These are phyloP conservation scores for Pulveroboletus sp. DNA, from an alignment of 768 basidiomycete species.

Conservation along the genomic window DNA sequence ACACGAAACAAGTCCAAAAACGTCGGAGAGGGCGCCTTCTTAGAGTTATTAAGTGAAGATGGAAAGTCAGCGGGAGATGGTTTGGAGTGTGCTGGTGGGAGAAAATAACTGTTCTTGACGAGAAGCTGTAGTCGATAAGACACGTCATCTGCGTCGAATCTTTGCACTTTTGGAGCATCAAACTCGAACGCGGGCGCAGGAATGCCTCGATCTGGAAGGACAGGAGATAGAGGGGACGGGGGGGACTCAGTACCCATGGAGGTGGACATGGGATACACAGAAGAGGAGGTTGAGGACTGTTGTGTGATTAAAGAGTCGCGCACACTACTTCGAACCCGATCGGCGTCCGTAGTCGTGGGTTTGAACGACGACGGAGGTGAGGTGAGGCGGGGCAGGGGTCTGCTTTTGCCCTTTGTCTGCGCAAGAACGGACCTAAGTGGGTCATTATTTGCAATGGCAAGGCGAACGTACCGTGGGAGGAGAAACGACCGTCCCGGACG, in stretches of 20 bases:
- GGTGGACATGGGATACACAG: constrained; percentile 71
- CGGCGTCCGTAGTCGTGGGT: constrained; percentile 21
- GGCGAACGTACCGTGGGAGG: constrained; percentile 20
- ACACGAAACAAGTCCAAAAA: constrained; percentile 72
- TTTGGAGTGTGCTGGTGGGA: constrained; percentile 83
- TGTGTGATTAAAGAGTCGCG: constrained; percentile 55
- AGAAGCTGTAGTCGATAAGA: constrained; percentile 79
- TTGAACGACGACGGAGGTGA: constrained; percentile 33
- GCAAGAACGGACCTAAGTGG: constrained; percentile 12
- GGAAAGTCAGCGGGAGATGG: constrained; percentile 66
- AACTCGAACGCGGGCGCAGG: constrained; percentile 45
- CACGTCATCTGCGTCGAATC: constrained; percentile 70
- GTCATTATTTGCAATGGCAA: constrained; percentile 8
- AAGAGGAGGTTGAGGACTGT: constrained; percentile 65
- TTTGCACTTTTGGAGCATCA: constrained; percentile 46
- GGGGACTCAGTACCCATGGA: constrained; percentile 63
- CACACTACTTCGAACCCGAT: constrained; percentile 50
- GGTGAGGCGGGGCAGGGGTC: constrained; percentile 34
- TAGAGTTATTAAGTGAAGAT: constrained; percentile 26
- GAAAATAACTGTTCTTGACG: constrained; percentile 84
- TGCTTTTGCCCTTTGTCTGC: constrained; percentile 33
- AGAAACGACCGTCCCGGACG: constrained; percentile 11
- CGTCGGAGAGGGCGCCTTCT: constrained; percentile 44
- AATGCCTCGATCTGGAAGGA: constrained; percentile 38
- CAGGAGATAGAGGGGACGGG: constrained; percentile 56